Base-by-base conservation (phyloP, 768 basidiomycete genomes). In the Candolleomyces eurysporus region DNA sequence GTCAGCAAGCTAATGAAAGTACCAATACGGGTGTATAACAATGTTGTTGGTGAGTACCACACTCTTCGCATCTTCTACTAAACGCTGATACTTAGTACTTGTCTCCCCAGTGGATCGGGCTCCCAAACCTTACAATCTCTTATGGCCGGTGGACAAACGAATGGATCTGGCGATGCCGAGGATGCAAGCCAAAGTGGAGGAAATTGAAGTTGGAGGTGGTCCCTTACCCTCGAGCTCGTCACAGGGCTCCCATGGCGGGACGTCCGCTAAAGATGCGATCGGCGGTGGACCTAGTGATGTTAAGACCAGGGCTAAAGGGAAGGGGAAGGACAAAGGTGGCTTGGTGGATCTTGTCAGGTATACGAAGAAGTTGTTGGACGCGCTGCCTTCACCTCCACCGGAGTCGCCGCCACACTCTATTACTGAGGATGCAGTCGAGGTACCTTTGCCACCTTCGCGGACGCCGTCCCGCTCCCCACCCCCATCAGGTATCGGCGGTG, bases 11-110 rank as follows among this genome's bases (percentile, higher is more conserved):
- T 95, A 3, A 92, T 96, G 89, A 91, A 90, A 55, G 90, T 98
- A 1, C 96, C 96, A 0, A 89, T 99, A 49, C 78, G 94, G 22
- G 80, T 98, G 5, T 98, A 97, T 75, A 95, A 93, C 61, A 80
- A 95, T 64, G 91, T 97, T 60, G 77, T 84, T 50, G 85, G 95
- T 94, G 65, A 54, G 87, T 71, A 14, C n/a, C 52, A 16, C 48
- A 31, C 8, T n/a, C 40, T 60, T 14, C 36, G 10, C 17, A 32
- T 22, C 45, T 43, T 50, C 26, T 43, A 22, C 10, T 46, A 46
- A 54, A 17, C 31, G 14, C 48, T 13, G 52, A 39, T 4, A 40
- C n/a, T 2, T 56, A 31, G 19, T 4, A 56, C 4, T 9, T 40
- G 8, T 10, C 39, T 61, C 19, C 56, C 19, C 62, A 86, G 85